These are phyloP conservation scores for Pterocarpus santalinus DNA, from an alignment of 306 rosid genomes.

Conservation along the genomic window DNA sequence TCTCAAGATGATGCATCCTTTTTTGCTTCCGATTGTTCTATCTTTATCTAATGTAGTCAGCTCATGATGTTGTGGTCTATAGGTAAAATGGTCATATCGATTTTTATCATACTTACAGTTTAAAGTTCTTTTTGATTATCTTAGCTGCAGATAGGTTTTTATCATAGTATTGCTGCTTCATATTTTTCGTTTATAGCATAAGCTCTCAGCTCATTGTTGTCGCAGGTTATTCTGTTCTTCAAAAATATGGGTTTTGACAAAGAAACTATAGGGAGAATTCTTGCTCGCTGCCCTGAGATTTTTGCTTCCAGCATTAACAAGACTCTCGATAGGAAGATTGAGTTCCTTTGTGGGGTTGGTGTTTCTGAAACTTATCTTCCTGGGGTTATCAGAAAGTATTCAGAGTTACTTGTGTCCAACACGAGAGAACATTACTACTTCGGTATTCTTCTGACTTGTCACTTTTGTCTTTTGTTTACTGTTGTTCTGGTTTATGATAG, in stretches of 20 bases:
- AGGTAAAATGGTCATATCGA: too few species aligned
- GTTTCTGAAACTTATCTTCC: slow-evolving; percentile 63
- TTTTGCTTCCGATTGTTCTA: too few species aligned
- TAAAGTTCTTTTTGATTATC: too few species aligned
- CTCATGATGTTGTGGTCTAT: too few species aligned
- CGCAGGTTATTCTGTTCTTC: slow-evolving; percentile 73
- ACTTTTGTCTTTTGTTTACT: slow-evolving; percentile 8
- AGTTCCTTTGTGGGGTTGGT: slow-evolving; percentile 70
- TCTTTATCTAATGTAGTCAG: too few species aligned
- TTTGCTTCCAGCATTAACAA: slow-evolving; percentile 72
- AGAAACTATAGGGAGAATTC: slow-evolving; percentile 66
- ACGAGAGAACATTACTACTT: slow-evolving; percentile 67
- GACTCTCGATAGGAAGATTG: slow-evolving; percentile 72
- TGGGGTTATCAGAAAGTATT: slow-evolving; percentile 77
- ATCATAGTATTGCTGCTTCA: slow-evolving; percentile 16
- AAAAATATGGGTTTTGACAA: slow-evolving; percentile 72
- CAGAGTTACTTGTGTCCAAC: slow-evolving; percentile 82
- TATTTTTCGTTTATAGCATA: slow-evolving; percentile 25
- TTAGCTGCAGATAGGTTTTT: not conserved
- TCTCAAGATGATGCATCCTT: too few species aligned
- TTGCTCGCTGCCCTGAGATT: slow-evolving; percentile 85
- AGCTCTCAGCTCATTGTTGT: slow-evolving; percentile 39
- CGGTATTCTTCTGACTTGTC: slow-evolving; percentile 57
- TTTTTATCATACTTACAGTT: too few species aligned
- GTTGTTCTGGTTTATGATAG: not conserved